phyloP scores from a whole-genome alignment of 106 monocot species.

The Alisma plantagoaquatica region DNA sequence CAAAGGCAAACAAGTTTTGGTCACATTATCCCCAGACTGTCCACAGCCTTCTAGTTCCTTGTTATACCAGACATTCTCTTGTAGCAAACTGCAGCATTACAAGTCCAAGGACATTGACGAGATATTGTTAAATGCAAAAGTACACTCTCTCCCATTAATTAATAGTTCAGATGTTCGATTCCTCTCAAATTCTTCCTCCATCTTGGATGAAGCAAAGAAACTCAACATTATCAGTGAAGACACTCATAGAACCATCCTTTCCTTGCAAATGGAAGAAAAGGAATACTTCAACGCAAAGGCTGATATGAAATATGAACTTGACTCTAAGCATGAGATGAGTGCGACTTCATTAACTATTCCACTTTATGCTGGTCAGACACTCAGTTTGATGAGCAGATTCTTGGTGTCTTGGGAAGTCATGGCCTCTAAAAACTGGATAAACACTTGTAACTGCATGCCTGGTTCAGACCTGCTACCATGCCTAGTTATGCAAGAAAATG shows the following conservation, averaged over 20 bases:
- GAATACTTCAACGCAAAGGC: conserved; percentile 30
- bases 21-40: conserved; percentile 42
- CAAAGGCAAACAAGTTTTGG: conserved; percentile 58
- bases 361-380: conserved; percentile 37
- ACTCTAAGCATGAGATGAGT: too few species aligned
- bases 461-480: too few species aligned
- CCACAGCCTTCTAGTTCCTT: conserved; percentile 22
- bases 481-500: conserved; percentile 5
- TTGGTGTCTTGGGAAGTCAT: conserved; percentile 43
- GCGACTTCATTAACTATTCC: too few species aligned
- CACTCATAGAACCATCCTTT: conserved; percentile 42
- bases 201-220: conserved; percentile 51
- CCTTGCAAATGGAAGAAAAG: conserved; percentile 49
- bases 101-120: conserved; percentile 28
- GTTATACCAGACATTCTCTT: conserved; percentile 8
- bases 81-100: conserved; percentile 10
- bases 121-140: conserved; percentile 33
- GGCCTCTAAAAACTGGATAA: background rate
- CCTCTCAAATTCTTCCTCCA: conserved; percentile 26
- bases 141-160: conserved; percentile 16
- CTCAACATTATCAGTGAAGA: conserved; percentile 58
- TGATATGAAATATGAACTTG: background rate
- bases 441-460: conserved; percentile 27
- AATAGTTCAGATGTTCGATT: conserved; percentile 31
- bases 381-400: conserved; percentile 76